Percentiles rank a stretch among this genome's conserved stretches.
phyloP scores from a whole-genome alignment of 495 filamentous ascomycete species.

The Aspergillus bridgeri region DNA sequence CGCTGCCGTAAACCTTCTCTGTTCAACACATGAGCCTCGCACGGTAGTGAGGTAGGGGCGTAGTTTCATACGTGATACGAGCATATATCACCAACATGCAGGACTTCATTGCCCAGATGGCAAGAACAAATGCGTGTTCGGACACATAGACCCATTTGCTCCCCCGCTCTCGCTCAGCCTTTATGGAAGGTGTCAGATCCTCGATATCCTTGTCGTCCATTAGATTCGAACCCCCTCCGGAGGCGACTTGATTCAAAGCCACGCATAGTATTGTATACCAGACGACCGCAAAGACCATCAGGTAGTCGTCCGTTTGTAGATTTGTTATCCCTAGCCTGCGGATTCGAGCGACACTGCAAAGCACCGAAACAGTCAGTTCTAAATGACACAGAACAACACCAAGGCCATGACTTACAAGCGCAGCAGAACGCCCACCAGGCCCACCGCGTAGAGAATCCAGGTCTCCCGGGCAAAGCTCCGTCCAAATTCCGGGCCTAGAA shows the following conservation, averaged over 20 bases:
- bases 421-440: conserved; percentile 38
- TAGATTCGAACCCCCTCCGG: conserved; percentile 54
- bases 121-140: conserved; percentile 50
- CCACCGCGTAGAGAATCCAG: conserved; percentile 47
- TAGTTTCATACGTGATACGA: conserved; percentile 45
- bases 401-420: conserved; percentile 37
- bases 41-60: not conserved
- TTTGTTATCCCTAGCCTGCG: conserved; percentile 42
- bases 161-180: conserved; percentile 43
- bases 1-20: conserved; percentile 39
- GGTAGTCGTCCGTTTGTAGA: conserved; percentile 50
- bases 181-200: conserved; percentile 35
- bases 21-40: conserved; percentile 9
- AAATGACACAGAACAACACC: not conserved
- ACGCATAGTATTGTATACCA: conserved; percentile 55
- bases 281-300: conserved; percentile 47
- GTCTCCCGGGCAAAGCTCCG: conserved; percentile 38
- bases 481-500: conserved; percentile 32
- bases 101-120: conserved; percentile 48
- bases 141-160: conserved; percentile 58
- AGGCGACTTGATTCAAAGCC: conserved; percentile 47
- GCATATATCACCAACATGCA: conserved; percentile 56
- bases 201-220: conserved; percentile 40
- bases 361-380: not conserved
- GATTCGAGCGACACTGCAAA: conserved; percentile 43